phyloP scores from a whole-genome alignment of 73 alveolate genomes.

The Paramecium tetraurelia region DNA sequence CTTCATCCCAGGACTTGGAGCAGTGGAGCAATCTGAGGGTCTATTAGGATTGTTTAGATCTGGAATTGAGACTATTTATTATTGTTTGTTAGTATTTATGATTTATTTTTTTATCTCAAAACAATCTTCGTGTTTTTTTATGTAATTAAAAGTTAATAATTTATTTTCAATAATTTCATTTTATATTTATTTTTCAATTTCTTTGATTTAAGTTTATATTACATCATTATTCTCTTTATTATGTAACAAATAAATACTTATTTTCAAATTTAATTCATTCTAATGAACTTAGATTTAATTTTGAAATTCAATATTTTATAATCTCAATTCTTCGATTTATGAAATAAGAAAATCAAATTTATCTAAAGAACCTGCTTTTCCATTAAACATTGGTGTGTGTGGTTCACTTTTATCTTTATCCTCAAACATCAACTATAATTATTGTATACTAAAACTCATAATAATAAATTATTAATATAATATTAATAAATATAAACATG shows the following conservation, averaged over 20 bases:
- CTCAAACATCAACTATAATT: background rate
- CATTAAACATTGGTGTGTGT: background rate
- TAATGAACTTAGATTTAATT: background rate
- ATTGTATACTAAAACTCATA: background rate
- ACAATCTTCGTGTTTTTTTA: conserved; percentile 31
- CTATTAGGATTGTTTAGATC: background rate
- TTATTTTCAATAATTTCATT: background rate
- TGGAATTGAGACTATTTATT: background rate
- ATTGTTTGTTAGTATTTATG: background rate
- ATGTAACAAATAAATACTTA: background rate
- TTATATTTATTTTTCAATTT: background rate
- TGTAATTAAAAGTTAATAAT: background rate
- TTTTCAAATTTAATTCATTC: background rate
- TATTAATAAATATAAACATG: background rate
- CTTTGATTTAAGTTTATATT: background rate
- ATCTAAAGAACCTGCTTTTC: background rate
- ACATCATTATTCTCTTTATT: background rate
- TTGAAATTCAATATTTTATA: background rate
- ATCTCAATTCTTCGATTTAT: background rate
- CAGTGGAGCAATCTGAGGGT: conserved; percentile 24
- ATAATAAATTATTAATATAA: background rate
- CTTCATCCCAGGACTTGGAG: conserved; percentile 6
- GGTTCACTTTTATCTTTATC: background rate
- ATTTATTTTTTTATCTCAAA: background rate
- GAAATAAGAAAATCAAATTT: background rate